Base-by-base conservation (phyloP, 768 basidiomycete species). In the Scleroderma bovista region DNA sequence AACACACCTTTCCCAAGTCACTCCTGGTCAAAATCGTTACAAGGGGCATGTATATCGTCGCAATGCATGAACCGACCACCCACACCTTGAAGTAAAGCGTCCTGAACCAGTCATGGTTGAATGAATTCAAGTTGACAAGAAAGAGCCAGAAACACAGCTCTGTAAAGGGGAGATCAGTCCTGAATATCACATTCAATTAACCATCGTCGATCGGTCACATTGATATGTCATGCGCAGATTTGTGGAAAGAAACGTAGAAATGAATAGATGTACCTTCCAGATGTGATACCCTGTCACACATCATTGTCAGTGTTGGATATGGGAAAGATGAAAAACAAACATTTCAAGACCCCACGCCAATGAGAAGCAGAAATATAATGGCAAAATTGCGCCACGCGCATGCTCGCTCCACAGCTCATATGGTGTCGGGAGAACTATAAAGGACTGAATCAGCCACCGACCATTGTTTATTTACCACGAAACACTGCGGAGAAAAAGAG, bases 101-200 rank as follows among this genome's bases (percentile, higher is more conserved):
- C 16, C 72, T 69, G 70, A 92, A 91, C 89, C 89, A 93, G 57
- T 87, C 77, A 58, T 79, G 82, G 53, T 84, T 78, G 1, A 66
- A 64, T 1, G 81, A 73, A 17, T 77, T 72, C 1, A 84, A 72
- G 50, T 86, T 86, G 44, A 91, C 72, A 33, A 93, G 77, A 70
- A 88, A 93, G 12, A 91, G 68, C 89, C 90, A 92, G 63, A 93
- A 93, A 58, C 87, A 92, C 1, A 92, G 73, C 57, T 93, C 89
- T 89, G 32, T 29, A 11, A 16, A 12, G 13, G n/a, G 36, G 10
- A 36, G 5, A 36, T 36, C 34, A 36, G 34, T 36, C 6, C 15
- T 15, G 32, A 7, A 15, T 33, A 15, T 12, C 26, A 5, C 26
- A 29, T 29, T 29, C 26, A 29, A 5, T 29, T 29, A 4, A 5